Percentiles rank a stretch among this genome's conserved stretches.
These are phyloP conservation scores for Colletotrichum chlorophyti DNA, from an alignment of 2,329 filamentous ascomycete genomes.

Conservation along the genomic window DNA sequence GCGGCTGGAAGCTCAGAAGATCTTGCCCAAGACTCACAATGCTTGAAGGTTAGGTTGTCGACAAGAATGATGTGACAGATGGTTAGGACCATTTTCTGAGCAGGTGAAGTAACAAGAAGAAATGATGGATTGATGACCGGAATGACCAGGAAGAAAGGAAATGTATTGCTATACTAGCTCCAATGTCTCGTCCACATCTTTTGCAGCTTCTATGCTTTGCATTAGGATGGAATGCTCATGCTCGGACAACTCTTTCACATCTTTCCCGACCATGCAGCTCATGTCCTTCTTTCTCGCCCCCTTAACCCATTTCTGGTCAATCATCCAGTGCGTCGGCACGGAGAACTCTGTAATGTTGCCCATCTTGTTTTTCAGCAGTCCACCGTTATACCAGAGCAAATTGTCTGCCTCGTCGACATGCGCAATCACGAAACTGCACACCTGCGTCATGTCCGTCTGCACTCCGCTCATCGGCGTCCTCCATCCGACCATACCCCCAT, in stretches of 20 bases:
- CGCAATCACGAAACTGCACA: slow-evolving; percentile 51
- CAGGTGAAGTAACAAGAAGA: no score
- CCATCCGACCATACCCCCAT: slow-evolving; percentile 49
- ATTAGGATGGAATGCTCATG: slow-evolving; percentile 15
- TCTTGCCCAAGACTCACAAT: slow-evolving; percentile 31
- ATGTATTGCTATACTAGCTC: slow-evolving; percentile 8
- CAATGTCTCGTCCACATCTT: slow-evolving; percentile 24
- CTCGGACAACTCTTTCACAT: slow-evolving; percentile 11
- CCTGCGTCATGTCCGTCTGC: slow-evolving; percentile 21
- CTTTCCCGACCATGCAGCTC: slow-evolving; percentile 44
- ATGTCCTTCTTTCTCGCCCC: slow-evolving; percentile 39
- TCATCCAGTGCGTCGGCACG: slow-evolving; percentile 47
- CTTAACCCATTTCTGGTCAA: slow-evolving; percentile 45
- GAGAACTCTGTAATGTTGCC: slow-evolving; percentile 39
- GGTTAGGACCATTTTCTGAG: no score
- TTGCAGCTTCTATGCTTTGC: slow-evolving; percentile 30
- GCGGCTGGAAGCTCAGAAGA: slow-evolving; percentile 34
- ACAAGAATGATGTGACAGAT: background rate
- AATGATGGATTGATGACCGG: no score
- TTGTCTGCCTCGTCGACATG: slow-evolving; percentile 46
- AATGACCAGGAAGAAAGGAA: background rate
- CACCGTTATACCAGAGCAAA: slow-evolving; percentile 51
- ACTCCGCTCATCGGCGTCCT: background rate
- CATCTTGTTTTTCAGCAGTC: slow-evolving; percentile 48
- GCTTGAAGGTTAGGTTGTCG: background rate